Evolutionary conservation across 345 rosid species (phyloP).

Genomic region (Microcos paniculata): DNA sequence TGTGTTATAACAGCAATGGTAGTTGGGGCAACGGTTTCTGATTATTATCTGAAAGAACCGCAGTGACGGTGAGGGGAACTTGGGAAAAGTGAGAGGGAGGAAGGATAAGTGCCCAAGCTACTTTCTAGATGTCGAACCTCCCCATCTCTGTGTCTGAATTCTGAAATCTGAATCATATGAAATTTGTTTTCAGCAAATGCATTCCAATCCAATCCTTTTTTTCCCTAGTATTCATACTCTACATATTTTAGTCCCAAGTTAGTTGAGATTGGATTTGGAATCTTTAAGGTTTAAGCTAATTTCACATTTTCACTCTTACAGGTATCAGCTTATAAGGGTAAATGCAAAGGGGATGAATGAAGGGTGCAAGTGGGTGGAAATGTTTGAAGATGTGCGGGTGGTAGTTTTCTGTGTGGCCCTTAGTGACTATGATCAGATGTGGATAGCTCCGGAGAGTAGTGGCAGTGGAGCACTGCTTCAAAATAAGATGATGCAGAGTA

Average conservation of each 20-base stretch:
- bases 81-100: too few species aligned
- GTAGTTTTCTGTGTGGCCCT: slow-evolving; percentile 86
- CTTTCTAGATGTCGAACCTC: too few species aligned
- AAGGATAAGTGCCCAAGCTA: too few species aligned
- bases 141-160: too few species aligned
- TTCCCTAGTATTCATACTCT: background rate
- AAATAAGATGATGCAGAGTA: slow-evolving; percentile 89
- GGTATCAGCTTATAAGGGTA: slow-evolving; percentile 91
- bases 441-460: slow-evolving; percentile 40
- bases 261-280: background rate
- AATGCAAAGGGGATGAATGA: slow-evolving; percentile 91
- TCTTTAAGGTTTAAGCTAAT: background rate
- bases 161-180: too few species aligned
- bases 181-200: too few species aligned
- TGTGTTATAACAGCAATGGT: too few species aligned
- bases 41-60: too few species aligned
- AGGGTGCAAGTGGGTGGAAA: slow-evolving; percentile 99
- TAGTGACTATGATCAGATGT: slow-evolving; percentile 81
- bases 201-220: too few species aligned
- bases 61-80: too few species aligned
- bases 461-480: slow-evolving; percentile 55
- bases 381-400: slow-evolving; percentile 93
- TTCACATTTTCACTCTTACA: slow-evolving; percentile 20
- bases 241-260: background rate
- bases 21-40: too few species aligned